A percentile compares a stretch with the other conserved stretches of the same genome.
Evolutionary conservation across 805 yeast species (phyloP).

Genomic region (Lipomyces orientalis): DNA sequence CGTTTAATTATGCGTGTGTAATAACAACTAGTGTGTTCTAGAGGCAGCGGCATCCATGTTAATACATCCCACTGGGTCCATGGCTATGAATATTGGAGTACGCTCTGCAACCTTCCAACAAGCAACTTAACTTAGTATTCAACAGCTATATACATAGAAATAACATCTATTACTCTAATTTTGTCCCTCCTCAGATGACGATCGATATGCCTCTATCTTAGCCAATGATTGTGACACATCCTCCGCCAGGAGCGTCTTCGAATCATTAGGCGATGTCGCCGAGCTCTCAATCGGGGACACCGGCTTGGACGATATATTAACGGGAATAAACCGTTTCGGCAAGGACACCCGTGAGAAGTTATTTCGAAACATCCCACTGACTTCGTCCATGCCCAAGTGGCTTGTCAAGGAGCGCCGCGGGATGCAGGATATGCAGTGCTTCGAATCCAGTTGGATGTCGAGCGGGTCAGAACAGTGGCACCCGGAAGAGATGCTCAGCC

Average conservation of each 20-base stretch:
- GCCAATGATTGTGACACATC: neutral
- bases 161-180: neutral
- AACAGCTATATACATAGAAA: too few species aligned
- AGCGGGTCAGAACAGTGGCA: constrained; percentile 98
- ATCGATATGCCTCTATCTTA: neutral
- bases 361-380: constrained; percentile 76
- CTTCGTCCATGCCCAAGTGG: constrained; percentile 90
- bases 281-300: neutral
- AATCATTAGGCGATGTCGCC: neutral
- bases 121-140: too few species aligned
- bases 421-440: constrained; percentile 95
- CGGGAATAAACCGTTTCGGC: constrained; percentile 77
- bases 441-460: constrained; percentile 94
- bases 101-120: too few species aligned
- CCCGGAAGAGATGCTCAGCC: constrained; percentile 94
- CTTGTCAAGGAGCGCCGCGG: constrained; percentile 89
- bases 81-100: too few species aligned
- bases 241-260: neutral
- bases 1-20: too few species aligned
- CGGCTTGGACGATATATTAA: constrained; percentile 56
- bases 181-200: neutral
- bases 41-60: too few species aligned
- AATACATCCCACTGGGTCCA: too few species aligned
- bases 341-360: constrained; percentile 85
- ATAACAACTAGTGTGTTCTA: too few species aligned